Evolutionary conservation across 2,329 filamentous ascomycete species (phyloP), one percentile per base, ranked within the genome.

Genomic region (Hypoxylon sp.): DNA sequence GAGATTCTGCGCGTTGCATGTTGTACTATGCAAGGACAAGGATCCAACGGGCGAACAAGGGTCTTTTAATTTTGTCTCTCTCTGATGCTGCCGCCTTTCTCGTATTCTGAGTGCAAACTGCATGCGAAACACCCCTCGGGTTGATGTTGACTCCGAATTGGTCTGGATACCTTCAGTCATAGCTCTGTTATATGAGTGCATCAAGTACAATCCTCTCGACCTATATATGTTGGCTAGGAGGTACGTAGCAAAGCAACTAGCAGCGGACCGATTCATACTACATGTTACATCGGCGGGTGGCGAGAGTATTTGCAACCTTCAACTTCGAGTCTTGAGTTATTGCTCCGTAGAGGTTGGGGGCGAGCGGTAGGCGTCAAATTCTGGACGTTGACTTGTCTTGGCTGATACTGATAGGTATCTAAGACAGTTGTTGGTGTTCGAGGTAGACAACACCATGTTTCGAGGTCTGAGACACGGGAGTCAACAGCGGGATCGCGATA

Each of bases 101-200:
- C 68, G 68, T 70, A 70, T 68, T 70, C 58, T 42, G 25, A 25
- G 22, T 53, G 50, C 64, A 65, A 59, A 50, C 61, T 61, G 65
- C 63, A 66, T 69, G 46, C 56, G 17, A 63, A 27, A 64, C 42
- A 46, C 37, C 30, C 48, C 33, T 64, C 57, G 53, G 53, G 17
- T 59, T 11, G 20, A 51, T 49, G 17, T 59, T 11, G 20, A 51
- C 54, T 50, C 53, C 50, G 59, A 54, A n/a, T 31, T 58, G 49
- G 59, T 35, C 31, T 20, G 35, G 22, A 33, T 55, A 59, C 35
- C 4, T 50, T 48, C 55, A 30, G 59, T 14, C 31, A 13, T 56
- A 27, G 25, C 40, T 46, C 53, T 14, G 25, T 30, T 33, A 22
- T 35, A 33, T 17, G 42, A 27, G 22, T 6, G 46, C 40, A 35